Evolutionary conservation across 305 asterid genomes (phyloP), one percentile per base, ranked within the genome.

Genomic region (Plantago coronopus): DNA sequence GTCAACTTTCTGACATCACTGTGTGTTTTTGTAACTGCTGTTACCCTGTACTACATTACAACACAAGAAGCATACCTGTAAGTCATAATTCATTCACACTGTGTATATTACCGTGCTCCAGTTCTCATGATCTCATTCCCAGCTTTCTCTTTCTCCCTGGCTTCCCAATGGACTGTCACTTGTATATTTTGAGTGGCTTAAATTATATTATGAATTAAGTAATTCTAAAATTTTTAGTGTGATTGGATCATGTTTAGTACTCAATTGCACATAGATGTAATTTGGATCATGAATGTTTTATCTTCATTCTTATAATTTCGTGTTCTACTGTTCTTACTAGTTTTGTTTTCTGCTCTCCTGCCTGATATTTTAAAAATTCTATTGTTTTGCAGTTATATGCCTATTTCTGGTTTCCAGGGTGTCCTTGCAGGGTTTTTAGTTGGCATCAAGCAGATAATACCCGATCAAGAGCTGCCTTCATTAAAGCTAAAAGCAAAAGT

Each of bases 371-470:
- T 20, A 61, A 29, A n/a, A 13, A 69, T 51, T 46, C 54, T 31
- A 47, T 38, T 61, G 25, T 67, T 71, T 66, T 69, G 78, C 71
- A 90, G 97, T 61, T 89, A 93, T 73, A 70, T 75, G 77, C 99
- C 97, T 55, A 74, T 87, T 72, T 89, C 94, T 74, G 97, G 97
- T 70, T 90, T 90, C 79, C 90, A 87, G 72, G 97, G 96, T 65
- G 87, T 87, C 63, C 90, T 90, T 70, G 78, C 85, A 42, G 97
- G 97, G 62, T 75, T 90, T 72, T 76, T 90, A 54, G 97, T 90
- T 59, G 97, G 97, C 68, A 67, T 87, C 67, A 90, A 90, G 69
- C 97, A 90, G 72, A 90, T 90, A 59, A 58, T 85, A 69, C 95
- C 96, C 27, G 95, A 90, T 69, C 95, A 89, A 77, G 96, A 87